Base-by-base conservation (phyloP, 2,329 filamentous ascomycete genomes). In the Fusarium protoensiforme region DNA sequence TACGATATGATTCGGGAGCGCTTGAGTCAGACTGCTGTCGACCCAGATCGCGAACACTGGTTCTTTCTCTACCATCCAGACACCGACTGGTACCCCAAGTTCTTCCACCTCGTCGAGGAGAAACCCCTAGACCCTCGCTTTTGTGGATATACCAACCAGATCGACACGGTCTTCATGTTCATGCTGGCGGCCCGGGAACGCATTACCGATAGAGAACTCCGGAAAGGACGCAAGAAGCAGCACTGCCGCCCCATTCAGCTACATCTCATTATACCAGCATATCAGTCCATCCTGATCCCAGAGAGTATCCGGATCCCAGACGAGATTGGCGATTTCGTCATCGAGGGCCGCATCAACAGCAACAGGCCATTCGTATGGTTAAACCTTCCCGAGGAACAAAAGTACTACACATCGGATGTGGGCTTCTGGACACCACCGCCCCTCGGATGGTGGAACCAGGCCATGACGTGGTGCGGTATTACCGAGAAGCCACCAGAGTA, bases 41-140 rank as follows among this genome's bases (percentile, higher is more conserved):
- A 83, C 22, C 72, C 73, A 2, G 65, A 75, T 31, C 74, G 70
- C 24, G 77, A 81, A 7, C 83, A 84, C 64, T 80, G 80, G 76
- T 84, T 84, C 68, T 84, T 84, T 36, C 76, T 84, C 3, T 84
- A 80, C 38, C 83, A 84, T 33, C 83, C 83, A 2, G 83, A 84
- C 38, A 83, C 81, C 43, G 81, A 83, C 56, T 84, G 83, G 83
- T 83, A 84, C 46, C 81, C 82, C 14, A 80, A 79, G 6, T 84
- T 84, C 64, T 82, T 83, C 57, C 79, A 82, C 8, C 76, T 84
- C 0, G 68, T 84, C 16, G 79, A 83, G 13, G 75, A 80, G 5
- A 77, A 77, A 11, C 81, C 80, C 4, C 68, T 84, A 0, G 78
- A 79, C 5, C 78, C 80, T 8, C 74, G 78, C 2, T 84, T 84